Evolutionary conservation across 148 eudicot species (phyloP), one percentile per base, ranked within the genome.

Genomic region (Diospyros kaki): DNA sequence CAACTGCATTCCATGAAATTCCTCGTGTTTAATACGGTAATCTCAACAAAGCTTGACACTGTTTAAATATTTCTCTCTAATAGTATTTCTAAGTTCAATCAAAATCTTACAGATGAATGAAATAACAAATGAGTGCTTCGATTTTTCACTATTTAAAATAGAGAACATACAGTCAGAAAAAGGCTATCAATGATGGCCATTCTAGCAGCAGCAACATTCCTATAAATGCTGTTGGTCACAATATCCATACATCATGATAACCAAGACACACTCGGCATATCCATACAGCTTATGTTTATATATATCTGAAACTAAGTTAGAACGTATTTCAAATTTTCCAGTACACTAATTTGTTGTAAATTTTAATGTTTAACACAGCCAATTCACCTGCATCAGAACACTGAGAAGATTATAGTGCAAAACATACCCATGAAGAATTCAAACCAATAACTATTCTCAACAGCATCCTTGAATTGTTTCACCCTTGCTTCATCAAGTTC

Each of bases 381-480:
- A 39, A 48, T 51, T 50, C 69, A 63, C 51, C 60, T 52, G 28
- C 60, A 2, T 39, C 4, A 10, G n/a, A 40, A 75, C 48, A 68
- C 9, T 5, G 1, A 53, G 59, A 73, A 53, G 15, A 66, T 39
- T 11, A 46, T 17, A 79, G 45, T 39, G n/a, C 18, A n/a, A 5
- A 40, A 81, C 91, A 78, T 85, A 94, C 98, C 97, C 56, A 92
- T 88, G 77, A 94, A 94, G 69, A 94, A 90, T 79, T 94, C 98
- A 81, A 94, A 89, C 98, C 98, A 92, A 77, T 92, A 94, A 42
- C 89, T 89, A 86, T 81, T 92, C 73, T 89, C 97, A 80, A 94
- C 87, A 73, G 97, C 98, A 78, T 90, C 90, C 86, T 88, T 92
- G 73, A 94, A 94, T 71, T 89, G 91, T 74, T 84, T 86, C 77